Base-by-base conservation (phyloP, 306 rosid species). In the Quercus wislizeni region DNA sequence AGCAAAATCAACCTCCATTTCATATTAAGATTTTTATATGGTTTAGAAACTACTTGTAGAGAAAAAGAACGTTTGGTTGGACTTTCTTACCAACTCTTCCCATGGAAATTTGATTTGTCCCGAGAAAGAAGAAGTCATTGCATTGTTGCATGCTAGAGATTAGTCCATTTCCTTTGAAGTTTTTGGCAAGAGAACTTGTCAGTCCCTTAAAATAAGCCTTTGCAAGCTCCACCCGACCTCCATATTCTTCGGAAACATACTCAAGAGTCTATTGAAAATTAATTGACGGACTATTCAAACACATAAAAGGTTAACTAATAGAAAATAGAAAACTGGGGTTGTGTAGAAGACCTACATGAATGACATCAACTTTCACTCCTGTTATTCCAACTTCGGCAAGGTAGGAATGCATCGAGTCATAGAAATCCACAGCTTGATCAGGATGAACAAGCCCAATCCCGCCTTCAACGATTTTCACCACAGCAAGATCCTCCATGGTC, bases 91-190 rank as follows among this genome's bases (percentile, higher is more conserved):
- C 97, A 61, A 85, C 97, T 86, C 97, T 88, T 76, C 88, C 98
- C 67, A 89, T 74, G 20, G 97, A 74, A 76, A 88, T 80, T 82
- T 92, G 92, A 55, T 81, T 87, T 8, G 97, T 92, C 57, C 97
- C 94, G 4, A 92, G 95, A 82, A 91, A 94, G 90, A 92, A 89
- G 81, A 92, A 92, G 79, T 92, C 98, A n/a, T 92, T 92, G 87
- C 97, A 92, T 12, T 94, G 98, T 62, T 94, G 97, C 97, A 94
- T 94, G 85, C 97, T 94, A 35, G 98, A 86, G 64, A 94, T 87
- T 73, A 92, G 86, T 74, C 93, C 97, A 62, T 27, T 87, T 74
- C 97, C 97, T 15, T 90, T 90, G 61, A 94, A 92, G 79, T 94
- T 92, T 82, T 92, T 91, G 19, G n/a, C 57, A 33, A 94, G 74